Base-by-base conservation (phyloP, 345 rosid genomes). In the Lagerstroemia speciosa region DNA sequence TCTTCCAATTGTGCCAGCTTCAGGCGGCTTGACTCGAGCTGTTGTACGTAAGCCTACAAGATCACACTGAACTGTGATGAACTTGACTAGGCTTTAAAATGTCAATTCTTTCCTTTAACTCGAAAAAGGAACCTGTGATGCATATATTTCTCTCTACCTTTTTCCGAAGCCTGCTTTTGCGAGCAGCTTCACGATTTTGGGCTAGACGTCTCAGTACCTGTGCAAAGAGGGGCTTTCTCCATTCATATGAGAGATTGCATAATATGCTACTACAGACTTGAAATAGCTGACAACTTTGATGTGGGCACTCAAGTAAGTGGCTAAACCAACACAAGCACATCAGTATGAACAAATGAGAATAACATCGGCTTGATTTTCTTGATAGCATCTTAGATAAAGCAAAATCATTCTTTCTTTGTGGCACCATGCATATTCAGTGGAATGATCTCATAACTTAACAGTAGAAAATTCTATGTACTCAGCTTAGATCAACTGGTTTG, bases 161-260 rank as follows among this genome's bases (percentile, higher is more conserved):
- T 76, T 91, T 93, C 71, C 97, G 84, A 69, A 91, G 67, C 53
- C 96, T 93, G 67, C 98, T 91, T 80, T 93, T 93, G 43, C 94
- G 83, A 64, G 97, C 97, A 69, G 98, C 97, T 85, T 93, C 96
- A 55, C 96, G 85, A 70, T 93, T 93, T 79, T 93, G 97, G 34
- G 94, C 97, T 69, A 91, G 83, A 64, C 97, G 86, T 48, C 96
- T 81, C 69, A 77, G 77, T 72, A 80, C 77, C 97, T 93, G 85
- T 72, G 20, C 67, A 63, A 45, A 12, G 46, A 41, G n/a, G n/a
- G n/a, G 26, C 32, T 7, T 58, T 46, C 40, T 36, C 29, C 69
- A 20, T 55, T 19, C 57, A 34, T 37, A 74, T 65, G 16, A 16
- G 32, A 15, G 50, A 32, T 41, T 48, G 29, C 31, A 9, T 48